Conservation (phyloP, 2,329 filamentous ascomycete species). For the Penicillium crustosum region DNA sequence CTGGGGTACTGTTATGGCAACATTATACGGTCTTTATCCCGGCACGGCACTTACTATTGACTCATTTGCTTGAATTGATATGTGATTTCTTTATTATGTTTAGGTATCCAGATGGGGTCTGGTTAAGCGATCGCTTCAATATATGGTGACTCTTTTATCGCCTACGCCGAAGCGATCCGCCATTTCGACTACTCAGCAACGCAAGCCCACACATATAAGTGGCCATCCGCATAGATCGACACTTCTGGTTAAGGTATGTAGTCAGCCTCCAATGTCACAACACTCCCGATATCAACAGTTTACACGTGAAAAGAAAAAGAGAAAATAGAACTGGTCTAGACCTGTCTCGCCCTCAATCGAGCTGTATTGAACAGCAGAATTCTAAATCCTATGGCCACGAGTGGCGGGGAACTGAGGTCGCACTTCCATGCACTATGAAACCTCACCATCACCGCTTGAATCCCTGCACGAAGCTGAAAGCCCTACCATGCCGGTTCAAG, state of each 20-base stretch:
- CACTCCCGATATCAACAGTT: background rate
- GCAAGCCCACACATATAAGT: background rate
- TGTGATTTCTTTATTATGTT: background rate
- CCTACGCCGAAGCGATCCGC: fast-evolving
- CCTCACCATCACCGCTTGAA: conserved; percentile 1
- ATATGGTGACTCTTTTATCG: background rate
- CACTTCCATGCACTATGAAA: conserved; percentile 21
- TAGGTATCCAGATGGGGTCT: background rate
- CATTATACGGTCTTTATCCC: background rate
- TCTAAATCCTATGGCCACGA: conserved; percentile 18
- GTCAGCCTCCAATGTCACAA: background rate
- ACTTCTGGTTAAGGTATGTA: background rate
- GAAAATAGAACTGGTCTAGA: background rate
- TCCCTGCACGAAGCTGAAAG: conserved; percentile 1
- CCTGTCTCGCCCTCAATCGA: conserved; percentile 6
- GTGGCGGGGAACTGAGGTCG: conserved; percentile 21
- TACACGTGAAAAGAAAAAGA: background rate
- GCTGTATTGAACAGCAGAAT: conserved; percentile 12
- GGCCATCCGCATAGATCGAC: too few species aligned
- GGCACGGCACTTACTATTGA: background rate
- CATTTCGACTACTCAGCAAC: background rate
- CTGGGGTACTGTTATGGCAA: background rate
- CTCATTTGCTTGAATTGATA: background rate
- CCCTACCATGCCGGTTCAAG: background rate
- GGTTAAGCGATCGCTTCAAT: background rate